Evolutionary conservation across 768 basidiomycete species (phyloP).

Genomic region (Suillus luteus): DNA sequence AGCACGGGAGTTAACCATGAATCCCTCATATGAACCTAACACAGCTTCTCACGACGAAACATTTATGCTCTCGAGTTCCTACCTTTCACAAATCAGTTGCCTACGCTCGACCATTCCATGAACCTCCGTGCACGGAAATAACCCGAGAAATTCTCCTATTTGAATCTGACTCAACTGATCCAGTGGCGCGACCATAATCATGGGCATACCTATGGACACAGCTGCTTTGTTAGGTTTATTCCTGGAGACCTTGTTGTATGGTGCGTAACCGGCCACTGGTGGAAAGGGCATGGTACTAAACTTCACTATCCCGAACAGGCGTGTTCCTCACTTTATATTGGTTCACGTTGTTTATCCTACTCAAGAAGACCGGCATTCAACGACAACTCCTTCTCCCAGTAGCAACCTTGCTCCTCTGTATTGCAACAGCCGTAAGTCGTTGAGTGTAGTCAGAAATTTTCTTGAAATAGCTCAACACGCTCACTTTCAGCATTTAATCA

Average conservation of each 20-base stretch:
- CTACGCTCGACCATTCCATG: background rate
- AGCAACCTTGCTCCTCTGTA: background rate
- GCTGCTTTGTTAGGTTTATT: background rate
- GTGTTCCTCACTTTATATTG: background rate
- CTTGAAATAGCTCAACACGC: background rate
- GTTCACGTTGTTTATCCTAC: background rate
- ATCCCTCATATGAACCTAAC: background rate
- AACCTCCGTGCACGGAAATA: background rate
- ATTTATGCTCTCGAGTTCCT: background rate
- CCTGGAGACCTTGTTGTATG: background rate
- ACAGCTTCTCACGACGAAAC: background rate
- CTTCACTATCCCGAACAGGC: background rate
- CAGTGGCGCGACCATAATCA: background rate
- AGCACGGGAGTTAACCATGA: background rate
- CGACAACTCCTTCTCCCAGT: background rate
- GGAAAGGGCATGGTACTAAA: background rate
- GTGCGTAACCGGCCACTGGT: background rate
- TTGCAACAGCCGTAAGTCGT: background rate
- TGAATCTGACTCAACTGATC: background rate
- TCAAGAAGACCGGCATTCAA: background rate
- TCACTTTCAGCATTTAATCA: background rate
- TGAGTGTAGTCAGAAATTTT: background rate
- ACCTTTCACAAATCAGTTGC: background rate
- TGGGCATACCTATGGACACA: background rate
- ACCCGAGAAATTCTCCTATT: background rate